Conservation (phyloP, 2,329 filamentous ascomycete genomes). For the Ophiocordyceps sinensis region DNA sequence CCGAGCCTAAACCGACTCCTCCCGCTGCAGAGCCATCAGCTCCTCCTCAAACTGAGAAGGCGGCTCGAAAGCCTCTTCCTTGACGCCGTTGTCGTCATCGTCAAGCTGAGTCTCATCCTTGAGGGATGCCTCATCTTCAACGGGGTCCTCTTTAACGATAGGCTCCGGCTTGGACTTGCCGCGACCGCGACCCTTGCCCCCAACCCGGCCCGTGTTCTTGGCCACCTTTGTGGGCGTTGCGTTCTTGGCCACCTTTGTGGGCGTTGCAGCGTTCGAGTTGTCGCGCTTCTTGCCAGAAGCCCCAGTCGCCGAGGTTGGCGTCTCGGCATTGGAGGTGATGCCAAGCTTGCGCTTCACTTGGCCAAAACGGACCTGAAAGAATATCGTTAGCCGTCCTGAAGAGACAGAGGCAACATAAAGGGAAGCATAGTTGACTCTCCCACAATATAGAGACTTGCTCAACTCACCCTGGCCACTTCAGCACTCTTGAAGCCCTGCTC, state of each 20-base stretch:
- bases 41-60: conserved; percentile 8
- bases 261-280: conserved; percentile 4
- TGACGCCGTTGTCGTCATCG: not conserved
- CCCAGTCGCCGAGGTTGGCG: conserved; percentile 3
- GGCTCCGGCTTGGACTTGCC: conserved; percentile 9
- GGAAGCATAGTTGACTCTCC: not conserved
- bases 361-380: conserved; percentile 27
- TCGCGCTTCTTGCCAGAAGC: conserved; percentile 10
- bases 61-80: conserved; percentile 5
- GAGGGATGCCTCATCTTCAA: conserved; percentile 1
- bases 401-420: not conserved
- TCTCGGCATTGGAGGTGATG: conserved; percentile 13
- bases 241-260: conserved; percentile 17
- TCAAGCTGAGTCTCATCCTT: conserved; percentile 7
- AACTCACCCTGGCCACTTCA: conserved; percentile 26
- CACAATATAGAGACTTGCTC: not conserved
- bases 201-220: conserved; percentile 13
- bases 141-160: conserved; percentile 8
- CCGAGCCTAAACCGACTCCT: conserved; percentile 5
- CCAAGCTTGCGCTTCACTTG: conserved; percentile 34
- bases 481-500: conserved; percentile 30
- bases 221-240: conserved; percentile 14
- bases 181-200: conserved; percentile 10
- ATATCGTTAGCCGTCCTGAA: no score
- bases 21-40: conserved; percentile 2